Base-by-base conservation (phyloP, 495 filamentous ascomycete genomes). In the Neurospora sp. region DNA sequence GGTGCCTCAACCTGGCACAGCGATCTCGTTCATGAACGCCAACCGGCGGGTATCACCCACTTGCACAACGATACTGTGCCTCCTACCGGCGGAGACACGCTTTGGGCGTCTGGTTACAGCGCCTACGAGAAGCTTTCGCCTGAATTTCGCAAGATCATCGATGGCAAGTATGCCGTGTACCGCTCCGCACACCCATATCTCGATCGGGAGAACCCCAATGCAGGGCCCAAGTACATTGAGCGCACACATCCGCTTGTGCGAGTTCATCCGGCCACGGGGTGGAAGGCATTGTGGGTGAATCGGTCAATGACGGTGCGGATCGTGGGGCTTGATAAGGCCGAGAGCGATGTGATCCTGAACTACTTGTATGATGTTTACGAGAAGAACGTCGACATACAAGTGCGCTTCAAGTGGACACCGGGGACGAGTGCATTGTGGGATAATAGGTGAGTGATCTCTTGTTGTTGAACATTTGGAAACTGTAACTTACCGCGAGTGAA, bases 61-160 rank as follows among this genome's bases (percentile, higher is more conserved):
- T 82, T 92, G 13, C 89, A 91, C 80, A 91, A 90, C 72, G 89
- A 89, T 77, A 91, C 89, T 0, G 83, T 93, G 6, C 90, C 91
- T 0, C 85, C 84, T 0, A 74, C 89, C 2, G 91, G 91, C 5
- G 90, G 90, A 9, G 91, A 93, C 76, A 92, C 91, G 4, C 85
- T 93, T 4, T 93, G 90, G 90, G 88, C 90, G 0, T 89, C 85
- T 73, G 90, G 90, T 3, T 92, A 92, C 74, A 81, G 86, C 13
- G 90, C 90, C 5, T 93, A 93, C 78, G 89, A 91, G 80, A 92
- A 92, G 79, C 85, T 93, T 3, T 91, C 89, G 7, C 90, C 90
- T 0, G 84, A 82, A 6, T 92, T 92, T 83, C 90, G 90, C 71
- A 88, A 89, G 75, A 85, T 93, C 69, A 90, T 93, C 73, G 90